phyloP scores from a whole-genome alignment of 345 rosid species.

The Laguncularia racemosa region DNA sequence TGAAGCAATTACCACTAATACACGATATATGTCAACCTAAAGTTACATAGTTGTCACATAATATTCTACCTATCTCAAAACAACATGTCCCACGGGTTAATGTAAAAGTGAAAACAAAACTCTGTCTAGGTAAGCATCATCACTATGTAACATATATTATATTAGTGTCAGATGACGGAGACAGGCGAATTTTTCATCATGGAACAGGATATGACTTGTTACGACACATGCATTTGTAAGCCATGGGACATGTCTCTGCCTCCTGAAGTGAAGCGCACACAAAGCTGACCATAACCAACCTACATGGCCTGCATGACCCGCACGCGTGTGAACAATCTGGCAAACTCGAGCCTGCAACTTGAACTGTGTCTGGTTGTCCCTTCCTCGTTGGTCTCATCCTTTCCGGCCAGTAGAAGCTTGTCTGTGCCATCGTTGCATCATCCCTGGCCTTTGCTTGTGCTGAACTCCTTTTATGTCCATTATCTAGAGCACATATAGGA shows the following conservation, averaged over 20 bases:
- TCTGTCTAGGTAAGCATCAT: too few relatives aligned
- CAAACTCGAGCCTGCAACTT: constrained; percentile 75
- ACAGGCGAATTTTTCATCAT: constrained; percentile 6
- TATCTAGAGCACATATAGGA: constrained; percentile 4
- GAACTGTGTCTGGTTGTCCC: constrained; percentile 48
- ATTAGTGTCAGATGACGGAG: too few relatives aligned
- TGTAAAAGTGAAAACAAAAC: too few relatives aligned
- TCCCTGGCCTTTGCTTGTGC: background rate
- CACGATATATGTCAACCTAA: too few relatives aligned
- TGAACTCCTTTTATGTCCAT: constrained; percentile 17
- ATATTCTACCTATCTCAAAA: too few relatives aligned
- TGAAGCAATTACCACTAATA: too few relatives aligned
- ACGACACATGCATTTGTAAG: constrained; percentile 92
- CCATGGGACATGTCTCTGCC: constrained; percentile 96
- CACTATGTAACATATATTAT: too few relatives aligned
- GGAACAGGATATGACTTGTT: constrained; percentile 89
- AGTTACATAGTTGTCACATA: too few relatives aligned
- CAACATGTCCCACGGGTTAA: too few relatives aligned
- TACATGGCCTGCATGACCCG: constrained; percentile 85
- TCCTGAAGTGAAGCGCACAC: constrained; percentile 76
- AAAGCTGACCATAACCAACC: constrained; percentile 89
- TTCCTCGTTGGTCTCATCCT: constrained; percentile 11
- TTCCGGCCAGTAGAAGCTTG: constrained; percentile 15
- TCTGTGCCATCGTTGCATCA: background rate
- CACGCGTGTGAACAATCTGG: constrained; percentile 93